These are phyloP conservation scores for Zygosaccharomyces lentus DNA, from an alignment of 805 yeast species.

Conservation along the genomic window DNA sequence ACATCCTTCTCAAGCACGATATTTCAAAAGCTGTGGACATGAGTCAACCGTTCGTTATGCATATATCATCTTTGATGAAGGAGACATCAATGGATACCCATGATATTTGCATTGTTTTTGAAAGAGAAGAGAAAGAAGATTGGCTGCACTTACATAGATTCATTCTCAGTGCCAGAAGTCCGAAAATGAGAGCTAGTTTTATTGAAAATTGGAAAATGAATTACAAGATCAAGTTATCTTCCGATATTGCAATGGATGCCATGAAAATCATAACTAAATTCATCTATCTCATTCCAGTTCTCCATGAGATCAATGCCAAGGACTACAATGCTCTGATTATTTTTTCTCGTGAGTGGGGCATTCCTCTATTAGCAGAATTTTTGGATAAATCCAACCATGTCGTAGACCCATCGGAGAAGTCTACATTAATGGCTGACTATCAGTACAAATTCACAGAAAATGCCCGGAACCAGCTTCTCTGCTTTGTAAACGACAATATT, in stretches of 20 bases:
- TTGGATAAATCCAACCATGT: conserved; percentile 31
- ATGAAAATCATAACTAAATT: conserved; percentile 32
- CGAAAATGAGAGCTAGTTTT: conserved; percentile 30
- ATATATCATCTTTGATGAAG: conserved; percentile 45
- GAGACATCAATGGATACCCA: conserved; percentile 19
- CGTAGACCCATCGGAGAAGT: conserved; percentile 30
- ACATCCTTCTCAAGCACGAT: conserved; percentile 54
- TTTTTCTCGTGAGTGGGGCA: conserved; percentile 35
- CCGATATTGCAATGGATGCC: conserved; percentile 16
- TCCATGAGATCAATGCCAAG: conserved; percentile 34
- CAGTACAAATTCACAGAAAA: conserved; percentile 31
- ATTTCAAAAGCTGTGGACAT: conserved; percentile 64
- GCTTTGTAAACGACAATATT: conserved; percentile 26
- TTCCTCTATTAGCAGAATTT: conserved; percentile 39
- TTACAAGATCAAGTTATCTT: conserved; percentile 18
- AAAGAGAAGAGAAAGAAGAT: background rate
- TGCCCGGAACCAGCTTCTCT: conserved; percentile 26
- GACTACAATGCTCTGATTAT: conserved; percentile 31
- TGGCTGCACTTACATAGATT: conserved; percentile 39
- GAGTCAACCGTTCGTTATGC: conserved; percentile 69
- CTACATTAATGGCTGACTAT: conserved; percentile 34
- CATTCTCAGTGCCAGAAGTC: conserved; percentile 39
- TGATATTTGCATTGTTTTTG: conserved; percentile 27
- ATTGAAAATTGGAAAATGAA: conserved; percentile 23
- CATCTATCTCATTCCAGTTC: conserved; percentile 39